A percentile compares a stretch with the other conserved stretches of the same genome.
These are phyloP conservation scores for Vaccinium myrtillus DNA, from an alignment of 148 eudicot species.

Conservation along the genomic window DNA sequence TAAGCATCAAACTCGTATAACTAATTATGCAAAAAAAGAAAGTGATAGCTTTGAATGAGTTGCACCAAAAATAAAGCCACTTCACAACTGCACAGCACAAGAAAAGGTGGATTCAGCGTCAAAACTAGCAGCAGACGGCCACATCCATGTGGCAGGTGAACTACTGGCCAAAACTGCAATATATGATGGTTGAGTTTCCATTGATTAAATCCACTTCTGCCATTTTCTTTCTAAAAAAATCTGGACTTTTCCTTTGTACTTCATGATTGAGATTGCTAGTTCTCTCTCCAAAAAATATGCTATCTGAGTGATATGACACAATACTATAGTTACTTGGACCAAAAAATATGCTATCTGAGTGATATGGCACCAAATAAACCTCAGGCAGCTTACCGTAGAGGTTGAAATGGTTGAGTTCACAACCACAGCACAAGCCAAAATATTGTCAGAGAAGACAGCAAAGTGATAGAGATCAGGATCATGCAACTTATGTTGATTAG, in stretches of 20 bases:
- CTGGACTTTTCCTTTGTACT: neutral
- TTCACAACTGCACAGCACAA: neutral
- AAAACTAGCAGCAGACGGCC: constrained; percentile 4
- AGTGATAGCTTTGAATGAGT: neutral
- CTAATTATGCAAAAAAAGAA: neutral
- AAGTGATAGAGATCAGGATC: constrained; percentile 64
- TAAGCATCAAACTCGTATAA: neutral
- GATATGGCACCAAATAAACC: constrained; percentile 11
- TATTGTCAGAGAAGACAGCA: constrained; percentile 87
- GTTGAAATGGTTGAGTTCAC: constrained; percentile 82
- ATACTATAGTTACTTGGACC: neutral
- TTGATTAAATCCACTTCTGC: neutral
- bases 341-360: neutral
- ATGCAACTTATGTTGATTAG: constrained; percentile 50
- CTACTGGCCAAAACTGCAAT: neutral
- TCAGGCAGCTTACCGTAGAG: constrained; percentile 52
- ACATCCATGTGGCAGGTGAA: neutral
- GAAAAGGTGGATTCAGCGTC: constrained; percentile 1
- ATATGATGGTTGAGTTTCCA: neutral
- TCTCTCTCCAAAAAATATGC: neutral
- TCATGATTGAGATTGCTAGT: neutral
- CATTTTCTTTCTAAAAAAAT: neutral
- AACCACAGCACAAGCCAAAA: constrained; percentile 87
- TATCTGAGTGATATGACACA: neutral
- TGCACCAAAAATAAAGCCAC: neutral